Base-by-base conservation (phyloP, 306 rosid genomes). In the Potentilla sterilis region DNA sequence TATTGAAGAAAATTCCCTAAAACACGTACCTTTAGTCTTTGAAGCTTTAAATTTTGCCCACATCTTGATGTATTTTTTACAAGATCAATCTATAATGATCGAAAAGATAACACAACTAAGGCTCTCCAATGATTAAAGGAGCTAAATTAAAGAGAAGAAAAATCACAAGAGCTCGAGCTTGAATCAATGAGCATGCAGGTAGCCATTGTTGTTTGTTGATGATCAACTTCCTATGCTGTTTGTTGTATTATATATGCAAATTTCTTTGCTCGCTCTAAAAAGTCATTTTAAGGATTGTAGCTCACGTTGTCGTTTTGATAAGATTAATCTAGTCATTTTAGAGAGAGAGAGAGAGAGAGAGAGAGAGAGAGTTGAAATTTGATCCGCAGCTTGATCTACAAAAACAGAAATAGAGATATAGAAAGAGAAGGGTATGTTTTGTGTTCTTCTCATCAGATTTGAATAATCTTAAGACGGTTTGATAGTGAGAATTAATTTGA, bases 21-120 rank as follows among this genome's bases (percentile, higher is more conserved):
- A 5, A 62, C 9, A 34, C 78, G 37, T 81, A 85, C 84, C 82
- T 64, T 28, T 62, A 61, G 47, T 49, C 70, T 67, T 78, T 40
- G 69, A 59, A 78, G 84, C 43, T 69, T 64, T 78, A 67, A 79
- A 43, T 70, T 80, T 89, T 64, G 86, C 37, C 74, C 77, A 78
- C 93, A 83, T 85, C 48, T 65, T 77, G 69, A 73, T 58, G 43
- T 34, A 28, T 13, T 11, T 44, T 7, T 4, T 15, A 9, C 4
- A 7, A 15, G n/a, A 5, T 6, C 28, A 11, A 19, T n/a, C 28
- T 54, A 54, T 15, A 4, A 49, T 13, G n/a, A 49, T 49, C 19
- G 55, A 48, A 12, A 12, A 13, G 19, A 13, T 46, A 46, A 15
- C 5, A 2, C 16, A 47, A 15, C 52, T 47, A 13, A 11, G 42